Evolutionary conservation across 495 filamentous ascomycete species (phyloP).

Genomic region (Aspergillus sclerotiicarbonarius): DNA sequence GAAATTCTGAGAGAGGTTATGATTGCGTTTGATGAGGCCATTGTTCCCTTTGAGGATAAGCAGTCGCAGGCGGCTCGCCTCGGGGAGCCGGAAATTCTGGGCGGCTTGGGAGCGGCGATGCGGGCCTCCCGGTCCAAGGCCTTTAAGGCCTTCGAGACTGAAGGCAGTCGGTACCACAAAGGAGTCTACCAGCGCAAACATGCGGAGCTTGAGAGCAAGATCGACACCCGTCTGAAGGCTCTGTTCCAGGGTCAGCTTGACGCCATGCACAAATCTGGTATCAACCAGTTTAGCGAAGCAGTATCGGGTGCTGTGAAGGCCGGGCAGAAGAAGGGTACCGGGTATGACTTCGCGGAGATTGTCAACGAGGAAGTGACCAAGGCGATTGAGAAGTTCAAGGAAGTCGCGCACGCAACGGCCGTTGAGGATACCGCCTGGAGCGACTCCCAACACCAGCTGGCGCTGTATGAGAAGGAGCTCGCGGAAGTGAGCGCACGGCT

Average conservation of each 20-base stretch:
- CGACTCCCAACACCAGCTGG: slow-evolving; percentile 64
- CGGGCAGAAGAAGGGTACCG: slow-evolving; percentile 83
- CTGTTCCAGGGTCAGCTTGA: slow-evolving; percentile 84
- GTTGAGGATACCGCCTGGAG: slow-evolving; percentile 83
- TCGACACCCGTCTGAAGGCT: slow-evolving; percentile 81
- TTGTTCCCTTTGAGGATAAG: slow-evolving; percentile 81
- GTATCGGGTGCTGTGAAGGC: slow-evolving; percentile 79
- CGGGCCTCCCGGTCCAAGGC: slow-evolving; percentile 66
- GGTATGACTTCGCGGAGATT: slow-evolving; percentile 93
- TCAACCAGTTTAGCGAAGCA: slow-evolving; percentile 81
- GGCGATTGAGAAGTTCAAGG: slow-evolving; percentile 71
- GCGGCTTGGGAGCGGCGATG: slow-evolving; percentile 75
- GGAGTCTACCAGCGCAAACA: slow-evolving; percentile 85
- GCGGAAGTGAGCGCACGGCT: slow-evolving; percentile 79
- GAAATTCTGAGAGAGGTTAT: slow-evolving; percentile 89
- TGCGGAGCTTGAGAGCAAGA: slow-evolving; percentile 77
- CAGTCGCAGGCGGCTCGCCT: slow-evolving; percentile 68
- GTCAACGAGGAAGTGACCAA: slow-evolving; percentile 77
- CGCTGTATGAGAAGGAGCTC: slow-evolving; percentile 72
- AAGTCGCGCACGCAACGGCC: slow-evolving; percentile 67
- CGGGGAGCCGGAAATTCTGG: slow-evolving; percentile 70
- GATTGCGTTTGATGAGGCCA: slow-evolving; percentile 75
- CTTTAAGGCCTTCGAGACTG: slow-evolving; percentile 79
- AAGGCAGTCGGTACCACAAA: slow-evolving; percentile 94
- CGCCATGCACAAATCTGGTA: slow-evolving; percentile 85